Evolutionary conservation across 73 alveolate species (phyloP), one percentile per base, ranked within the genome.

Genomic region (Chromera velia): DNA sequence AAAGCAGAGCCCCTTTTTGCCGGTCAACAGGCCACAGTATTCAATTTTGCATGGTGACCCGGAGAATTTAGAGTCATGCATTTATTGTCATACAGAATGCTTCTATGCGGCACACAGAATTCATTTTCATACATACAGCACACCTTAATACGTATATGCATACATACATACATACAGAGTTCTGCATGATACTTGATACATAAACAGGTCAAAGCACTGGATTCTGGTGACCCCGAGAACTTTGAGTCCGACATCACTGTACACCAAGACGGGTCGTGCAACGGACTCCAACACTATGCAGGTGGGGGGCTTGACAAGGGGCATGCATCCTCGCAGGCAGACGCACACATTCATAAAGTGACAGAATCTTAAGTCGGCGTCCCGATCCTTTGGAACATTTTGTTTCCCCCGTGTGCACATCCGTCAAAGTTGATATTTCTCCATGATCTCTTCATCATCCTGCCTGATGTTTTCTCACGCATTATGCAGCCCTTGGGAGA

Each of bases 401-500:
- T n/a, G n/a, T n/a, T n/a, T n/a, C n/a, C n/a, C n/a, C n/a, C n/a
- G n/a, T n/a, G n/a, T n/a, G n/a, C n/a, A n/a, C n/a, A n/a, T n/a
- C n/a, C n/a, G n/a, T n/a, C n/a, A n/a, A n/a, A n/a, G n/a, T n/a
- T n/a, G n/a, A n/a, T n/a, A n/a, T n/a, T n/a, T n/a, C n/a, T n/a
- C n/a, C 55, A 40, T 40, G 55, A 40, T 40, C 55, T 13, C 4
- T 7, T 40, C 55, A 40, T 13, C n/a, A n/a, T n/a, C n/a, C n/a
- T n/a, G n/a, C n/a, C n/a, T n/a, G n/a, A n/a, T n/a, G n/a, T n/a
- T n/a, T n/a, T n/a, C 64, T 82, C 81, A 87, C 90, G 90, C 97
- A 92, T 74, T 93, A 93, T 88, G 99, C 99, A 29, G 99, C 98
- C 0, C 65, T 94, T 76, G 99, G 99, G 29, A 88, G 99, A 82